These are phyloP conservation scores for Harringtonia lauricola DNA, from an alignment of 2,329 filamentous ascomycete species.

Conservation along the genomic window DNA sequence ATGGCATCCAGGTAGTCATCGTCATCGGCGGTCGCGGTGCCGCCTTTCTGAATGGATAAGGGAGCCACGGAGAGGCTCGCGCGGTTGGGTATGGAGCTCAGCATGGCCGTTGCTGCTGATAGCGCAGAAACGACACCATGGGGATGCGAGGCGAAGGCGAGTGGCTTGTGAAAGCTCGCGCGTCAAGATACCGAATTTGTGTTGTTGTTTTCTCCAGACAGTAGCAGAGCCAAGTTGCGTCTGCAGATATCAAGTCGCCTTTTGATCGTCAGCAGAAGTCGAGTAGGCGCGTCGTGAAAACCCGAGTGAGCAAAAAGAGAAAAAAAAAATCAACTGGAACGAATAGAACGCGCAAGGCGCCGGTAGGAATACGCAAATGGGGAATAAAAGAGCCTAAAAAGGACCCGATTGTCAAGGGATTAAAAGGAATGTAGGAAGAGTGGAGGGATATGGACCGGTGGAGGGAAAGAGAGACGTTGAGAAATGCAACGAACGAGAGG, in stretches of 20 bases:
- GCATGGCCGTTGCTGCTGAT: slow-evolving; percentile 32
- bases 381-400: too few relatives aligned
- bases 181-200: not conserved
- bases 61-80: slow-evolving; percentile 52
- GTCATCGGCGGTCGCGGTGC: slow-evolving; percentile 16
- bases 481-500: not conserved
- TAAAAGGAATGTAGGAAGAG: too few relatives aligned
- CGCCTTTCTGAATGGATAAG: slow-evolving; percentile 38
- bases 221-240: not conserved
- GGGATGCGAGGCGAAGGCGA: not conserved
- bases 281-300: not conserved
- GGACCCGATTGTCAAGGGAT: too few relatives aligned
- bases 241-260: not conserved
- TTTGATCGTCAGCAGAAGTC: not conserved
- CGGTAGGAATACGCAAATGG: too few relatives aligned
- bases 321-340: not conserved
- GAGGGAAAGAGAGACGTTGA: not conserved
- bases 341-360: too few relatives aligned
- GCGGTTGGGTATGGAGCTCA: slow-evolving; percentile 35
- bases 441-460: not conserved
- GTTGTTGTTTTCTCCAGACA: not conserved
- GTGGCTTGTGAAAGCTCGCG: not conserved
- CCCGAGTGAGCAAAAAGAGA: not conserved
- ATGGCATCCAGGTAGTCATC: slow-evolving; percentile 27
- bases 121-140: slow-evolving; percentile 9